Base-by-base conservation (phyloP, 164 flowering plant species). In the Cinnamomum micranthum region DNA sequence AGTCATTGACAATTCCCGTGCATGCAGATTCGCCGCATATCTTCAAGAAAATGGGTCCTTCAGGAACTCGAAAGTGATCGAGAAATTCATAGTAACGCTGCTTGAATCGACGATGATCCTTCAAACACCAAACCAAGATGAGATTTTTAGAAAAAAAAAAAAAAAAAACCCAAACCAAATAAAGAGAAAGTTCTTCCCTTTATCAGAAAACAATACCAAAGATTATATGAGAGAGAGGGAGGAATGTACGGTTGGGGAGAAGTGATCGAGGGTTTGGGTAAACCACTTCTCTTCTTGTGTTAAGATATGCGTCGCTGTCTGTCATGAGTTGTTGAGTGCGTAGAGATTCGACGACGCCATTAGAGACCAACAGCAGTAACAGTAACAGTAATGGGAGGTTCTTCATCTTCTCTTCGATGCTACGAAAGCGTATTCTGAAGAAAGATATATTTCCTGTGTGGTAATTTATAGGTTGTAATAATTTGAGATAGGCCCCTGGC, bases 181-280 rank as follows among this genome's bases (percentile, higher is more conserved):
- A 15, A 55, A 14, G 6, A 55, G 17, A 55, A 55, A 41, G 47
- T 0, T 9, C 47, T 41, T 41, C 47, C 47, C 11, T 41, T 41
- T 41, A 25, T 60, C 20, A 10, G 0, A 28, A 67, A 67, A 67
- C n/a, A 19, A 67, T 41, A 31, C 14, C n/a, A 2, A 15, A 66
- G 4, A 66, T 5, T 10, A 24, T 23, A 64, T 2, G 35, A 25
- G 72, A 77, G 68, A 71, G 72, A 80, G 73, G 20, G 66, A 50
- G 52, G n/a, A 27, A 12, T 17, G 20, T 31, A 72, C 99, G 70
- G 78, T 84, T 20, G 99, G 98, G 73, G 98, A 92, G 82, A 86
- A 96, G 80, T 96, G 99, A 84, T 96, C 99, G 74, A 95, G 90
- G 31, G 94, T 91, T 73, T 93, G 98, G 75, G 87, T 80, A 84